Evolutionary conservation across 176 grass and related monocot species (phyloP), one percentile per base, ranked within the genome.

Genomic region (Echinochloa phyllopogon): DNA sequence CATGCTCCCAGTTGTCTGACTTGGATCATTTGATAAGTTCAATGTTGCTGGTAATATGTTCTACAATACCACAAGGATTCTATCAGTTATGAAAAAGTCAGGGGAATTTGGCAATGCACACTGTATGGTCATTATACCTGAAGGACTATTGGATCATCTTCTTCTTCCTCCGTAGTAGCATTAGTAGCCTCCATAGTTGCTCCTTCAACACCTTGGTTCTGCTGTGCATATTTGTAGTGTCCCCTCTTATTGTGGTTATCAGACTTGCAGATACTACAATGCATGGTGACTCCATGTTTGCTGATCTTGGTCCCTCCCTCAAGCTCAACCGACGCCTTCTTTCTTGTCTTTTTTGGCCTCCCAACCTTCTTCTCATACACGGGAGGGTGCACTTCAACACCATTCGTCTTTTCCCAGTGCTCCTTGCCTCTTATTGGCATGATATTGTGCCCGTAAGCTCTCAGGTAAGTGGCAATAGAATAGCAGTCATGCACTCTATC

Each of bases 241-340:
- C 53, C 29, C 13, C 5, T 66, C 13, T 18, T 66, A 13, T 66
- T 66, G 63, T 66, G 63, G 3, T 10, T 13, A 15, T 0, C 6
- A 16, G 14, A 14, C 0, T 66, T 39, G 33, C 33, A 66, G 1
- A 16, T 7, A 5, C 63, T 66, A 14, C 63, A 66, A 37, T 42
- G 65, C 1, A 68, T 68, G 2, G 39, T 16, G 0, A 68, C 65
- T 40, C 38, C 65, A 68, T 44, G 66, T 6, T 69, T 69, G 6
- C 2, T 44, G 8, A 79, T 72, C 15, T 65, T 65, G 13, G 33
- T 65, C 41, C 86, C 77, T 78, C 40, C 65, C 18, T 47, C 37
- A 21, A 43, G 39, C 10, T 70, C 67, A 43, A 23, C 0, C 0
- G 66, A 41, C 23, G 8, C 20, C n/a, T n/a, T n/a, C n/a, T n/a